A percentile compares a stretch with the other conserved stretches of the same genome.
Conservation (phyloP, 2,329 filamentous ascomycete genomes). For the Neonectria ditissima region DNA sequence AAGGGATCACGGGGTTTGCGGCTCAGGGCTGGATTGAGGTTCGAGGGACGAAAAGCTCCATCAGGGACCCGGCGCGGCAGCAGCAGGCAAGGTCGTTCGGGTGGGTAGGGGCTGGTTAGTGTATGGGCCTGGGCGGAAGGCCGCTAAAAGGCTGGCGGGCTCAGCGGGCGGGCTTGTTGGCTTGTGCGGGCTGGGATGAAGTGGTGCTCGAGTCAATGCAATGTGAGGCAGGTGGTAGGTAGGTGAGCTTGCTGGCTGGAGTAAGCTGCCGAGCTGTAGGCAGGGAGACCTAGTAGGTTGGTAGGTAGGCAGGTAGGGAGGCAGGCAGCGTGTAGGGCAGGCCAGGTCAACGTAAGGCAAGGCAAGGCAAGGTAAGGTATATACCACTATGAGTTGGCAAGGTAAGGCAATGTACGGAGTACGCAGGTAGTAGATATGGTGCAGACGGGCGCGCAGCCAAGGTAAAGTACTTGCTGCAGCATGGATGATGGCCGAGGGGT, state of each 20-base stretch:
- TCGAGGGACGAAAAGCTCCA: slow-evolving; percentile 45
- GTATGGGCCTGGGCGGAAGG: slow-evolving; percentile 18
- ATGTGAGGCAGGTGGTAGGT: slow-evolving; percentile 10
- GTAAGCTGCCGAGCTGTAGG: neutral
- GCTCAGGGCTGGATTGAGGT: slow-evolving; percentile 42
- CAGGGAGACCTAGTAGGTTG: neutral
- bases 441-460: slow-evolving; percentile 20
- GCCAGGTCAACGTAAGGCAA: neutral
- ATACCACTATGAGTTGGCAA: neutral
- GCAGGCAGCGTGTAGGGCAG: neutral
- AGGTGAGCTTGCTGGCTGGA: slow-evolving; percentile 3
- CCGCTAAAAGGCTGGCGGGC: slow-evolving; percentile 24
- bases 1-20: slow-evolving; percentile 44
- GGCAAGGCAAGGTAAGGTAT: neutral
- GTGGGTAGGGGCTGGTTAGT: slow-evolving; percentile 25
- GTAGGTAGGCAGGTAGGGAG: neutral
- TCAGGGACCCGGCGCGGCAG: slow-evolving; percentile 38
- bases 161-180: slow-evolving; percentile 14
- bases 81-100: slow-evolving; percentile 22
- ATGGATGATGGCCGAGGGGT: neutral
- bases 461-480: slow-evolving; percentile 25
- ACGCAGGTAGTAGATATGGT: neutral
- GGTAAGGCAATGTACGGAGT: too few species aligned
- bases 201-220: slow-evolving; percentile 6
- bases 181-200: slow-evolving; percentile 22